Conservation (phyloP, 106 monocot species). For the Dendrobium catenatum region DNA sequence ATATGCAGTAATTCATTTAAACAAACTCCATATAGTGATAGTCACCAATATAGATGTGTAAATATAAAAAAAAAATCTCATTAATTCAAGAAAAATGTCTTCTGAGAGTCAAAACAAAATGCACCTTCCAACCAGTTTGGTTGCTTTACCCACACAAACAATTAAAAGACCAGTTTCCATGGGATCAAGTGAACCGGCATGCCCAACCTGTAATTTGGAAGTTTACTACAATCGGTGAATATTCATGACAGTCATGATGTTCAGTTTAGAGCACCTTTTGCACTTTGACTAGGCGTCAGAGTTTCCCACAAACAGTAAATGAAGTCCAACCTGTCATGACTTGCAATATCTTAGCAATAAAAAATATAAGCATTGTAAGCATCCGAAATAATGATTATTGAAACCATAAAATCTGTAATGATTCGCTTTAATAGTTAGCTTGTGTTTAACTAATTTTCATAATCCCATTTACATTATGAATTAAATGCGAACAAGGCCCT, state of each 20-base stretch:
- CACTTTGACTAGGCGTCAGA: conserved; percentile 79
- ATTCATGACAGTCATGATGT: neutral
- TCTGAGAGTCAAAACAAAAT: neutral
- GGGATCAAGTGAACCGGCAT: conserved; percentile 96
- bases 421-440: neutral
- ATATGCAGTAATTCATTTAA: neutral
- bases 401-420: neutral
- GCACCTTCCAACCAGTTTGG: conserved; percentile 86
- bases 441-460: too few species aligned
- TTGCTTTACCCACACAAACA: conserved; percentile 97
- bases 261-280: conserved; percentile 59
- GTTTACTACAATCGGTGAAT: conserved; percentile 1
- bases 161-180: conserved; percentile 95
- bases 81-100: neutral
- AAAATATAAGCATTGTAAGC: neutral
- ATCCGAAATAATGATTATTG: neutral
- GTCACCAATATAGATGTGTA: neutral
- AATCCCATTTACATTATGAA: too few species aligned
- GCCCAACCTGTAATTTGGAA: conserved; percentile 62
- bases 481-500: too few species aligned
- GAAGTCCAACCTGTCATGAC: conserved; percentile 87
- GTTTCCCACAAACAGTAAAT: conserved; percentile 96
- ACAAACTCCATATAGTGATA: neutral
- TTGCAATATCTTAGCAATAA: neutral
- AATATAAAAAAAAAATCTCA: neutral